Percentiles rank a stretch among this genome's conserved stretches.
phyloP scores from a whole-genome alignment of 495 filamentous ascomycete genomes.

The Aspergillus indologenus region DNA sequence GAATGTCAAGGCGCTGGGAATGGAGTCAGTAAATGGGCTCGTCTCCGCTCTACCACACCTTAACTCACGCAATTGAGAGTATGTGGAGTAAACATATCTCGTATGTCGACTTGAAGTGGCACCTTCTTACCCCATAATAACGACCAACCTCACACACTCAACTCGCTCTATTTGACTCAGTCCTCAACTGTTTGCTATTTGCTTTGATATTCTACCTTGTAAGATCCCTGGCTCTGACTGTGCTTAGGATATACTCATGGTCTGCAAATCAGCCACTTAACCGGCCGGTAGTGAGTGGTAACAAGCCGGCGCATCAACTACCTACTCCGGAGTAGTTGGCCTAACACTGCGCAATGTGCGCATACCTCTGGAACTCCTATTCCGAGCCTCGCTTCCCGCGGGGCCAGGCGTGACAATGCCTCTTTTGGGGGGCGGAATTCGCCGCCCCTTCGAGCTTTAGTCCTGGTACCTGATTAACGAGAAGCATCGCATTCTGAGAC shows the following conservation, averaged over 20 bases:
- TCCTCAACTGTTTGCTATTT: too few relatives aligned
- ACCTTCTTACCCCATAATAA: neutral
- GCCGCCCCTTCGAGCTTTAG: slow-evolving; percentile 6
- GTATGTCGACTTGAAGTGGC: neutral
- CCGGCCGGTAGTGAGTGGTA: neutral
- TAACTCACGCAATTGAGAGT: neutral
- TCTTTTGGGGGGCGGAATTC: slow-evolving; percentile 14
- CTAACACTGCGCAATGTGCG: neutral
- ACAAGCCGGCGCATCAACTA: neutral
- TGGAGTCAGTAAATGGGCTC: neutral
- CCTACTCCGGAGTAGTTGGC: neutral
- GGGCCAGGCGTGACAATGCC: slow-evolving; percentile 5
- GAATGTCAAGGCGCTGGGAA: neutral
- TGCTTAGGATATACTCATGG: neutral
- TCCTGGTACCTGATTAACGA: slow-evolving; percentile 4
- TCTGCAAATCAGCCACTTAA: neutral
- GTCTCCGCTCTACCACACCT: neutral
- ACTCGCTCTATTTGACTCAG: neutral
- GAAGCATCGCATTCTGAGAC: neutral
- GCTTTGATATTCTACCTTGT: too few relatives aligned
- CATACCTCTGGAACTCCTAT: neutral
- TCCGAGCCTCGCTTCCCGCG: neutral
- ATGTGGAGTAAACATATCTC: neutral
- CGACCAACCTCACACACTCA: neutral
- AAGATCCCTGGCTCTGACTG: neutral